These are phyloP conservation scores for Boletus subcaerulescens DNA, from an alignment of 768 basidiomycete species.

Conservation along the genomic window DNA sequence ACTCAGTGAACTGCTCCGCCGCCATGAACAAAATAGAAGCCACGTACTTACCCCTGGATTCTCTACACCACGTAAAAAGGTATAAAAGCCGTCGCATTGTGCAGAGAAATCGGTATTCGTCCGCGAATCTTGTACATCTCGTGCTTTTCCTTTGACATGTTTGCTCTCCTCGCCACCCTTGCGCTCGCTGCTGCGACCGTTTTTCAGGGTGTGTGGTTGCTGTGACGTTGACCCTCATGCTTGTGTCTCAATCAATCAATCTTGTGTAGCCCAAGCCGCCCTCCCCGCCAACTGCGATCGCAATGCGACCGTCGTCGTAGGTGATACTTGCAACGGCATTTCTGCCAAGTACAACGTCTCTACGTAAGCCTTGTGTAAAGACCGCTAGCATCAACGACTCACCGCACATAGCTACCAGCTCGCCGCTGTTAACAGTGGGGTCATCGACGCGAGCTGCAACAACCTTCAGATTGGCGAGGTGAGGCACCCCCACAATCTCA, in stretches of 20 bases:
- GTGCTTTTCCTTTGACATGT: conserved; percentile 11
- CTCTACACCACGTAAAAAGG: no score
- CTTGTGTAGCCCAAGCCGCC: conserved; percentile 43
- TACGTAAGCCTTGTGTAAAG: conserved; percentile 42
- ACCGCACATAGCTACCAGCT: conserved; percentile 50
- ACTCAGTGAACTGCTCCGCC: no score
- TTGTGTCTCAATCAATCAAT: not conserved
- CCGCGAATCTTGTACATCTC: not conserved
- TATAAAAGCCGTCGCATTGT: not conserved
- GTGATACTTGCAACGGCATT: conserved; percentile 67
- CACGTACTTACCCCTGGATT: not conserved
- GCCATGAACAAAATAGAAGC: no score
- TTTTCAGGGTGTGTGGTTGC: conserved; percentile 16
- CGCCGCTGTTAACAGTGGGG: conserved; percentile 44
- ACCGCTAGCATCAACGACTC: not conserved
- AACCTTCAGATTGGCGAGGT: conserved; percentile 55
- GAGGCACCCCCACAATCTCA: not conserved
- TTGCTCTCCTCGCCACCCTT: conserved; percentile 15
- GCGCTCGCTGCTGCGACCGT: conserved; percentile 12
- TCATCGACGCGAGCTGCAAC: conserved; percentile 51
- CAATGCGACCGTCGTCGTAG: conserved; percentile 51
- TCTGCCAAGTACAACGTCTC: conserved; percentile 59
- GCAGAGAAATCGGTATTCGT: not conserved
- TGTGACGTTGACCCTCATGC: not conserved
- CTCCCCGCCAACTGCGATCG: conserved; percentile 52